Conservation (phyloP, 179 eudicot species). For the Carnegiea gigantea region DNA sequence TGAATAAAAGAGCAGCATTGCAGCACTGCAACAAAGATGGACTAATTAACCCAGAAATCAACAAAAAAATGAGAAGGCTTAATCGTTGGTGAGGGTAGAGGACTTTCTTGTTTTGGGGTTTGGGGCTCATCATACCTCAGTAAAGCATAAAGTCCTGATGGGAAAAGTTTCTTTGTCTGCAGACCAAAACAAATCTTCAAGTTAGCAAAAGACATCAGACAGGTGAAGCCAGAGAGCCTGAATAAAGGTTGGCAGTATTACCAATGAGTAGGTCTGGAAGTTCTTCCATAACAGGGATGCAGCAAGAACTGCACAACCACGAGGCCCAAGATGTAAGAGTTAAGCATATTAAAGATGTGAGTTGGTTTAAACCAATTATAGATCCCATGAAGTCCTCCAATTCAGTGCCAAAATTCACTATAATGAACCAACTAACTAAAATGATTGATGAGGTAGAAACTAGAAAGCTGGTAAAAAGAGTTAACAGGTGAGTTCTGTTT, state of each 20-base stretch:
- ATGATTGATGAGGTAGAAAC: too few relatives aligned
- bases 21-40: conserved; percentile 50
- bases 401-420: too few relatives aligned
- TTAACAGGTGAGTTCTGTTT: background rate
- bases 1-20: conserved; percentile 75
- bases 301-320: conserved; percentile 59
- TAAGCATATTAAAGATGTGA: background rate
- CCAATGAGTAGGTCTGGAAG: conserved; percentile 64
- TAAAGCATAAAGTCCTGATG: conserved; percentile 55
- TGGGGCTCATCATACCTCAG: conserved; percentile 46
- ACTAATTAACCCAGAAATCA: conserved; percentile 14
- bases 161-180: conserved; percentile 74
- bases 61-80: background rate
- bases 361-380: background rate
- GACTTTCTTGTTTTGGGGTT: too few relatives aligned
- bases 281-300: conserved; percentile 69
- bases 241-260: conserved; percentile 28
- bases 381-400: background rate
- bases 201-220: conserved; percentile 14
- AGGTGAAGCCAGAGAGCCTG: background rate
- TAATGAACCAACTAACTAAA: too few relatives aligned
- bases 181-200: conserved; percentile 6
- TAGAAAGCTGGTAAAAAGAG: too few relatives aligned
- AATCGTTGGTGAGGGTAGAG: background rate
- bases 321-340: background rate